Conservation (phyloP, 345 rosid species). For the Firmiana major region DNA sequence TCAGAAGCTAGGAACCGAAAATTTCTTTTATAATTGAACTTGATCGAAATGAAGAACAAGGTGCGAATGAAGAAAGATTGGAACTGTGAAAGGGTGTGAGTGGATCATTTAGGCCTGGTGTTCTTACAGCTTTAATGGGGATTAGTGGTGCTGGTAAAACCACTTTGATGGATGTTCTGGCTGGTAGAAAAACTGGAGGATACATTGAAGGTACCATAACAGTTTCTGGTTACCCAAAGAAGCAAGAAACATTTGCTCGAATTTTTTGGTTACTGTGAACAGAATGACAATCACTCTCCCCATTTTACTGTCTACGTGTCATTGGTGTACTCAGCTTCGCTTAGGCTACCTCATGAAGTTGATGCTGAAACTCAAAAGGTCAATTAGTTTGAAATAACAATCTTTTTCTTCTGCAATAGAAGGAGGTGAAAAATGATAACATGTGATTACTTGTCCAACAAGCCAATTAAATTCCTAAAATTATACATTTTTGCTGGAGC, state of each 20-base stretch:
- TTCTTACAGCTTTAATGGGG: too few relatives aligned
- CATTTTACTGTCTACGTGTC: constrained; percentile 44
- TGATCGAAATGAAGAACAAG: constrained; percentile 43
- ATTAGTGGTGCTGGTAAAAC: too few relatives aligned
- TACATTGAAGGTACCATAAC: constrained; percentile 33
- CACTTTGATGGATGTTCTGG: too few relatives aligned
- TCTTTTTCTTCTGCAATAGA: background rate
- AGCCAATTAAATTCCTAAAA: background rate
- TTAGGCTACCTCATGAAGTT: constrained; percentile 35
- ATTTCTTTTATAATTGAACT: background rate
- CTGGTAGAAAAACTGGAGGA: too few relatives aligned
- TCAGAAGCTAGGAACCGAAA: background rate
- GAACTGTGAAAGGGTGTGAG: constrained; percentile 38
- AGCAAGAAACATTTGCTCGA: constrained; percentile 49
- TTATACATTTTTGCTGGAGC: background rate
- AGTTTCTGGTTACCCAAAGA: constrained; percentile 49
- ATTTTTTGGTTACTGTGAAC: constrained; percentile 52
- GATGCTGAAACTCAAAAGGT: constrained; percentile 39
- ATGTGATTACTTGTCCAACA: background rate
- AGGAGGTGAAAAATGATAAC: background rate
- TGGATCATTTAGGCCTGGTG: too few relatives aligned
- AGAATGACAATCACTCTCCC: constrained; percentile 52
- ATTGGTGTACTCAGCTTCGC: constrained; percentile 47
- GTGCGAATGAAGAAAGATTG: constrained; percentile 32
- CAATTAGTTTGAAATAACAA: background rate